Evolutionary conservation across 2,329 filamentous ascomycete species (phyloP), one percentile per base, ranked within the genome.

Genomic region (Talaromyces sp.): DNA sequence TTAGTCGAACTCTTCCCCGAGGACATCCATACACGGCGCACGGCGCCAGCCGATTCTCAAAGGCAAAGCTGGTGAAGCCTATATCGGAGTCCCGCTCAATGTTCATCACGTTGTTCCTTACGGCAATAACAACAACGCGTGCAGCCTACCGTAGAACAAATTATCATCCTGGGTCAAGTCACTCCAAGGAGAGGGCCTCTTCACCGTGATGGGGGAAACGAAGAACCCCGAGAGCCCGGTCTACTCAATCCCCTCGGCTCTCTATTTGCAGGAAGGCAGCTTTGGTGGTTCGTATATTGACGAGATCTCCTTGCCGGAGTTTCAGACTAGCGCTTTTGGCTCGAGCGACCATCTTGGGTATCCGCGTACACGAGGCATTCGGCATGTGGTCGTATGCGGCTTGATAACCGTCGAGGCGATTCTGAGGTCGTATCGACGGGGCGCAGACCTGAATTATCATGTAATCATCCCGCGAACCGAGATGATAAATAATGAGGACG

Each of bases 301-400:
- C 31, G 54, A 56, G 23, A 56, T 40, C 21, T 35, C 40, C 33
- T 40, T 56, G 35, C 33, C 54, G n/a, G 40, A 56, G 35, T 40
- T 56, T 21, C 54, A 56, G n/a, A 56, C 35, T 23, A 56, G 54
- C 54, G 39, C 54, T 12, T 56, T 56, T n/a, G 54, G 54, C 54
- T 56, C 54, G 54, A 40, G 54, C 12, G 54, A 56, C 8, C 16
- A 39, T 23, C 37, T 56, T 11, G 35, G 54, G 37, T 40, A 56
- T 56, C 12, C 40, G 54, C 54, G 54, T 21, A 35, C 54, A 18
- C 54, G 54, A 40, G 37, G 54, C 14, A 57, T 57, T 14, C 35
- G 54, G 14, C 54, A 57, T 28, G 54, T 57, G 23, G 54, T 57
- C 18, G 28, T 57, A 23, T 57, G 54, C 37, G 54, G 35, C 21